Base-by-base conservation (phyloP, 345 rosid genomes). In the Salix dunnii region DNA sequence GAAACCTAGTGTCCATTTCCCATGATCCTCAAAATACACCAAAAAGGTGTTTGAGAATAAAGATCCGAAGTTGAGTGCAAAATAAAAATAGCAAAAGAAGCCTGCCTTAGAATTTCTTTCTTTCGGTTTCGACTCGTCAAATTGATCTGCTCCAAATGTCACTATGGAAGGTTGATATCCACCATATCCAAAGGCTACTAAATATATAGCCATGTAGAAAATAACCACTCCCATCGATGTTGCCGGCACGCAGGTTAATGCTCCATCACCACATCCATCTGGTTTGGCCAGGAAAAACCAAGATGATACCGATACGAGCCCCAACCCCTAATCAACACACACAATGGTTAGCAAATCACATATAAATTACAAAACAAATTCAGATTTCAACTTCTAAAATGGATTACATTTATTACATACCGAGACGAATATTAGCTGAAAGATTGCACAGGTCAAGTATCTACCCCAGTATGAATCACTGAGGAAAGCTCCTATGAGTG, bases 381-480 rank as follows among this genome's bases (percentile, higher is more conserved):
- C 25, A 23, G 63, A 58, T 58, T 58, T 58, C 63, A 58, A 58
- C 27, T 58, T 53, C 23, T 51, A 33, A 67, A 21, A 27, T 74
- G 75, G 31, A 77, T 70, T 40, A 6, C 46, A 55, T 88, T 88
- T 91, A 42, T 51, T 7, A 40, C 79, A 4, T 87, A 91, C 92
- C 89, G 83, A 14, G 2, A 82, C 90, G 31, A 90, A 82, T 17
- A 91, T 76, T 0, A 85, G 28, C 79, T 89, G 93, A 75, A 86
- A 91, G 80, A 91, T 53, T 1, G 87, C 78, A 71, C 96, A 91
- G 9, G 99, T 93, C 81, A 83, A 70, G 88, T 87, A 93, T 36
- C 99, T 92, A 33, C 99, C 98, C 99, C 97, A 95, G 76, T 95
- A 95, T 0, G 99, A 95, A 77, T 95, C 99, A 16, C 99, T 93